phyloP scores from a whole-genome alignment of 148 eudicot species.

The Rhododendron henanense region DNA sequence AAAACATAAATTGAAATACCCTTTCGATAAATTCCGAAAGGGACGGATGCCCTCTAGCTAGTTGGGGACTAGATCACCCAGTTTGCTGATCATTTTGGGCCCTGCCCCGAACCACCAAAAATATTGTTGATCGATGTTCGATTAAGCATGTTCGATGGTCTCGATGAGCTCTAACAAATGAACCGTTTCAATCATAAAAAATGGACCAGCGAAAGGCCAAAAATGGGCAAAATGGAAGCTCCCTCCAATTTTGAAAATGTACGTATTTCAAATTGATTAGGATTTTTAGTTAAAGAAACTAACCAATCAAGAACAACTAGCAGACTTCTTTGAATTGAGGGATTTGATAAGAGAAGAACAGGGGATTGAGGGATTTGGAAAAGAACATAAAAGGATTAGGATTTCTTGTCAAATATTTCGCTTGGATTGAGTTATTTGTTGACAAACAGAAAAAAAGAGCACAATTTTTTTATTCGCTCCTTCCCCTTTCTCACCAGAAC shows the following conservation, averaged over 20 bases:
- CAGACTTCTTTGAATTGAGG: background rate
- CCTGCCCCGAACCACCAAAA: background rate
- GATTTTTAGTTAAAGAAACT: background rate
- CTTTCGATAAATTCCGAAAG: background rate
- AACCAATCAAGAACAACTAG: background rate
- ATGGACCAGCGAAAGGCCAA: background rate
- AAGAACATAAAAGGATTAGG: no score
- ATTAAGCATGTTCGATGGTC: background rate
- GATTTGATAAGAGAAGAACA: no score
- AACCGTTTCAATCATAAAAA: background rate
- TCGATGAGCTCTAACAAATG: background rate
- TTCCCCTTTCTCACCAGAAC: no score
- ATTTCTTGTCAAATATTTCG: no score
- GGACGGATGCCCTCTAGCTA: no score
- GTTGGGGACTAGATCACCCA: background rate
- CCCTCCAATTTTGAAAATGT: background rate
- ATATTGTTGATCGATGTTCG: background rate
- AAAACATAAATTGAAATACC: background rate
- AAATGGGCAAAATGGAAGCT: background rate
- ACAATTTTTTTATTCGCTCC: no score
- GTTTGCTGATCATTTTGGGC: background rate
- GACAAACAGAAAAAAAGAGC: background rate
- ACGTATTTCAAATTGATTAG: background rate
- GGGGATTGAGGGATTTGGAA: no score
- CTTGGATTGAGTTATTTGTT: no score